These are phyloP conservation scores for Coriolopsis trogii DNA, from an alignment of 1,284 basidiomycete species.

Conservation along the genomic window DNA sequence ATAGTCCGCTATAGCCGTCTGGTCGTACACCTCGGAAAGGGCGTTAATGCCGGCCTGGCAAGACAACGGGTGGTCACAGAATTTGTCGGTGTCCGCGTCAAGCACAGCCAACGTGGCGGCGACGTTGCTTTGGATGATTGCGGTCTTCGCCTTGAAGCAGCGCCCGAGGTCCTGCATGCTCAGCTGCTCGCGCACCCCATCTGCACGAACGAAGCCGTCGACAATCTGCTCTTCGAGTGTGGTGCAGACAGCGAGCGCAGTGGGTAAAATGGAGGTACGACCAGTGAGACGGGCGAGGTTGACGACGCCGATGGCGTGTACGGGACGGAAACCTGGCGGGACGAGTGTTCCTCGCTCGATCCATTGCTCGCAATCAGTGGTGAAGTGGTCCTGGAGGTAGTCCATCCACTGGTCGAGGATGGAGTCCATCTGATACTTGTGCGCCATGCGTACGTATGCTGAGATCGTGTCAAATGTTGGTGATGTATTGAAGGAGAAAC, in stretches of 20 bases:
- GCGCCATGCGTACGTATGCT: background rate
- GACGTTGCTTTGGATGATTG: background rate
- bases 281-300: background rate
- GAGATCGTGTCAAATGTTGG: background rate
- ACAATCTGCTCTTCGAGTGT: background rate
- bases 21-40: too few species aligned
- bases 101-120: too few species aligned
- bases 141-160: background rate
- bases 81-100: too few species aligned
- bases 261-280: background rate
- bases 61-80: too few species aligned
- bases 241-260: background rate
- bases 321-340: background rate
- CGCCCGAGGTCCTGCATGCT: background rate
- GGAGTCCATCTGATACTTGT: constrained; percentile 4
- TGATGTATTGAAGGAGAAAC: background rate
- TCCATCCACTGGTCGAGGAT: background rate
- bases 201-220: background rate
- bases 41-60: too few species aligned
- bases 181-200: background rate
- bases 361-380: background rate
- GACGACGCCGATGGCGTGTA: background rate
- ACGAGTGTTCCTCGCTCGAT: background rate
- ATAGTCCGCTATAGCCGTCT: too few species aligned
- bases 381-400: background rate